Evolutionary conservation across 768 basidiomycete species (phyloP).

Genomic region (Gloeopeniophorella convolvens): DNA sequence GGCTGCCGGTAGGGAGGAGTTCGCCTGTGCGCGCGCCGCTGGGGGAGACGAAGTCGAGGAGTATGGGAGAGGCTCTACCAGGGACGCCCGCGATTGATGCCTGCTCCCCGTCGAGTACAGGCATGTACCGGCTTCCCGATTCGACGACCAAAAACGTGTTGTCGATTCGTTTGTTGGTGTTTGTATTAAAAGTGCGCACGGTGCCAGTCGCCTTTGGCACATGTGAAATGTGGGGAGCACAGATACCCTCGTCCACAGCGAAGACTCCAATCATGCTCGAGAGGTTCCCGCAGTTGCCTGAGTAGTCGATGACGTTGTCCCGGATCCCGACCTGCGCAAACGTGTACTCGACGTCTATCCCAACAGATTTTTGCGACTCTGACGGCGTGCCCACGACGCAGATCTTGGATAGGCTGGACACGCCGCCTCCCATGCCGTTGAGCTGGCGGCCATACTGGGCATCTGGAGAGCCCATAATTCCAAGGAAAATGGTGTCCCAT

Average conservation of each 20-base stretch:
- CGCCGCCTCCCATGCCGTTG: constrained; percentile 77
- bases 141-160: constrained; percentile 56
- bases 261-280: constrained; percentile 69
- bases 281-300: constrained; percentile 73
- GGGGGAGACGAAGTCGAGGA: constrained; percentile 60
- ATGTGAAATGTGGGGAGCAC: constrained; percentile 24
- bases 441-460: constrained; percentile 59
- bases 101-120: constrained; percentile 43
- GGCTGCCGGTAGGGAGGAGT: constrained; percentile 55
- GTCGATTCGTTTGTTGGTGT: constrained; percentile 62
- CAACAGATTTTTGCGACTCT: constrained; percentile 33
- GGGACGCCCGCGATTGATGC: constrained; percentile 61
- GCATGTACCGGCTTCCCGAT: constrained; percentile 19
- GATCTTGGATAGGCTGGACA: constrained; percentile 70
- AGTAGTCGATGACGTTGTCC: constrained; percentile 54
- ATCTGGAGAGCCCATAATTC: constrained; percentile 81
- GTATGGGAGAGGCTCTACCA: constrained; percentile 56
- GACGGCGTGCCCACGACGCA: constrained; percentile 54
- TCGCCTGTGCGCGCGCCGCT: constrained; percentile 65
- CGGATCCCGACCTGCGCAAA: constrained; percentile 54
- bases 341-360: constrained; percentile 62
- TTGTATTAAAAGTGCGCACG: constrained; percentile 62
- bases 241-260: constrained; percentile 61
- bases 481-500: constrained; percentile 59
- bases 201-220: constrained; percentile 26